These are phyloP conservation scores for Pseudomonodictys pantanalensis DNA, from an alignment of 495 filamentous ascomycete genomes.

Conservation along the genomic window DNA sequence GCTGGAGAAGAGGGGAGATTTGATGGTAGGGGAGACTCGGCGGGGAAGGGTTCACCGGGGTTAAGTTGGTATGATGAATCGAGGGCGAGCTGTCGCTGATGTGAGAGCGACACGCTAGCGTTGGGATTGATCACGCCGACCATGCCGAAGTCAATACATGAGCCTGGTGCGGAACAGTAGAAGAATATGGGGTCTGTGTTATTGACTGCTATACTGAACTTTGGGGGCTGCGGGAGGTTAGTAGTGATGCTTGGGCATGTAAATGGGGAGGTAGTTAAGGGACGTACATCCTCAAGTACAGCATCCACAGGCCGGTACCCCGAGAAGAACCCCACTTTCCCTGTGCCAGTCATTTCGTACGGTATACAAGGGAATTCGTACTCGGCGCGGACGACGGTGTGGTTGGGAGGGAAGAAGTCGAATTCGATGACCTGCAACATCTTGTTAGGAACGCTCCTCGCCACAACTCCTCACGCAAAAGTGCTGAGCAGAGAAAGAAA, in stretches of 20 bases:
- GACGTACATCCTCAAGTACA: slow-evolving; percentile 13
- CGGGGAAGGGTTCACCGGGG: slow-evolving; percentile 45
- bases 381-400: slow-evolving; percentile 42
- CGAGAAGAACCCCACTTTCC: slow-evolving; percentile 36
- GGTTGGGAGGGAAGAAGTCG: slow-evolving; percentile 58
- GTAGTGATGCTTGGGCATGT: not conserved
- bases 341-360: slow-evolving; percentile 48
- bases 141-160: slow-evolving; percentile 45
- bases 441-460: too few species aligned
- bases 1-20: slow-evolving; percentile 17
- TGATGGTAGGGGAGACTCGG: slow-evolving; percentile 7
- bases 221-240: slow-evolving; percentile 42
- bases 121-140: slow-evolving; percentile 47
- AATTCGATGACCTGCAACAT: slow-evolving; percentile 47
- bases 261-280: not conserved
- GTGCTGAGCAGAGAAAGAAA: too few species aligned
- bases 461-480: too few species aligned
- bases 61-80: slow-evolving; percentile 40
- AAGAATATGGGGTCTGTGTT: slow-evolving; percentile 59
- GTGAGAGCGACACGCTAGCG: slow-evolving; percentile 18
- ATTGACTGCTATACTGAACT: slow-evolving; percentile 52
- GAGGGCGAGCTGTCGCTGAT: slow-evolving; percentile 36
- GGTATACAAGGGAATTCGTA: slow-evolving; percentile 55
- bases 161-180: slow-evolving; percentile 55
- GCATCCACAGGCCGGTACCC: slow-evolving; percentile 17